Conservation (phyloP, 169 alveolate genomes). For the Theileria equi region DNA sequence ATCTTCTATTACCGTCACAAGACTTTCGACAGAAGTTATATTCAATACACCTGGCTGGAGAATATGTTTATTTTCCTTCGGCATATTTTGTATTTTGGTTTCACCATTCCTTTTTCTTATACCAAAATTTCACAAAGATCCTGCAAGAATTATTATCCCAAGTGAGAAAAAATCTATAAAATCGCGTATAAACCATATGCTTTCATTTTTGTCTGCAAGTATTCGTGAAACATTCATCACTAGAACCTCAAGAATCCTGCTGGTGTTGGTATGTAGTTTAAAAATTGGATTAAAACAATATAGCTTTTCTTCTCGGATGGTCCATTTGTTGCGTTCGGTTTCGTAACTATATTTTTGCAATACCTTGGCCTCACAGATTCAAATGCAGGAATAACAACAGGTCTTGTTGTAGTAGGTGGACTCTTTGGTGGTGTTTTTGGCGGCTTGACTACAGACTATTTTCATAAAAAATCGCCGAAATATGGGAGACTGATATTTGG, state of each 20-base stretch:
- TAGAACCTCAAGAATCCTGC: constrained; percentile 24
- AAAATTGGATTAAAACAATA: constrained; percentile 3
- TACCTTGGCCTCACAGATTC: constrained; percentile 83
- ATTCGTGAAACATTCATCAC: constrained; percentile 5
- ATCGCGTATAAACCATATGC: background rate
- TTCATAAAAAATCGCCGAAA: constrained; percentile 72
- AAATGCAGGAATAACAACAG: constrained; percentile 82
- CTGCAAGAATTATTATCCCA: background rate
- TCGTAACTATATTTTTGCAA: constrained; percentile 85
- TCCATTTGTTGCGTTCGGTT: constrained; percentile 86
- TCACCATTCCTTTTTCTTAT: constrained; percentile 4
- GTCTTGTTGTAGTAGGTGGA: constrained; percentile 81
- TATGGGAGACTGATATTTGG: constrained; percentile 87
- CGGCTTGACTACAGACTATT: constrained; percentile 80
- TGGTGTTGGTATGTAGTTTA: constrained; percentile 41
- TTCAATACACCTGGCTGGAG: constrained; percentile 38
- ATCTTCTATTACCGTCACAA: constrained; percentile 3
- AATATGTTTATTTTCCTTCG: constrained; percentile 7
- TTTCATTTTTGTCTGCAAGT: background rate
- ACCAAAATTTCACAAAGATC: background rate
- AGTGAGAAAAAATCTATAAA: background rate
- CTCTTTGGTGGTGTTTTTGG: constrained; percentile 87
- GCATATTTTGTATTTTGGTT: constrained; percentile 1
- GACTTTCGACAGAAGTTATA: background rate
- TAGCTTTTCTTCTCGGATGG: constrained; percentile 85